Percentiles rank a stretch among this genome's conserved stretches.
Conservation (phyloP, 1,139 yeast genomes). For the Tardiomyces depauwii region DNA sequence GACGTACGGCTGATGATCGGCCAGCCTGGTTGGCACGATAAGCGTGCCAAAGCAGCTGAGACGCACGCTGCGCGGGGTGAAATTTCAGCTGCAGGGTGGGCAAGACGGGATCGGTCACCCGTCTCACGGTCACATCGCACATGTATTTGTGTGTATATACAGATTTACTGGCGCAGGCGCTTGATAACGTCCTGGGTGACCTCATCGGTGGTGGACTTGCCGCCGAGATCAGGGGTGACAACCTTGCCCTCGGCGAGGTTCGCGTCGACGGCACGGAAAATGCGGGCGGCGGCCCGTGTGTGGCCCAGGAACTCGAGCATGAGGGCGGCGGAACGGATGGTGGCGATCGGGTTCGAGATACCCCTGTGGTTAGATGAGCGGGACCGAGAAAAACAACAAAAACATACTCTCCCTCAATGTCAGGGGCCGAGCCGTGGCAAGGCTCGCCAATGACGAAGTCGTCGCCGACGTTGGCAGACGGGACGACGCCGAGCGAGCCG, state of each 20-base stretch:
- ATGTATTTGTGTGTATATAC: no score
- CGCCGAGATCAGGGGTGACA: conserved; percentile 94
- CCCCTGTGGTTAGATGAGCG: not conserved
- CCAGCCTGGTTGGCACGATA: no score
- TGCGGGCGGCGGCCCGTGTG: conserved; percentile 80
- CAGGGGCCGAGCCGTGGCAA: conserved; percentile 98
- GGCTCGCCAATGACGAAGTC: conserved; percentile 96
- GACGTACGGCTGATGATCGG: no score
- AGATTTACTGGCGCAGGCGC: conserved; percentile 25
- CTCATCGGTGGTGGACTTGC: conserved; percentile 72
- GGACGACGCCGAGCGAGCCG: conserved; percentile 96
- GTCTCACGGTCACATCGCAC: no score
- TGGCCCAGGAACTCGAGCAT: conserved; percentile 96
- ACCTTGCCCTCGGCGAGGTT: conserved; percentile 71
- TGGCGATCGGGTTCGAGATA: conserved; percentile 94
- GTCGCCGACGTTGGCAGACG: conserved; percentile 96
- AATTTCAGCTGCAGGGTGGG: no score
- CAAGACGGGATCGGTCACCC: no score
- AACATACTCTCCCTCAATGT: conserved; percentile 67
- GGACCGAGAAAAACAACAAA: not conserved
- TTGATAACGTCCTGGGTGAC: conserved; percentile 73
- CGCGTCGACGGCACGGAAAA: conserved; percentile 90
- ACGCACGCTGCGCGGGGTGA: no score
- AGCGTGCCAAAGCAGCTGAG: no score
- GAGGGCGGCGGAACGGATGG: conserved; percentile 92